Base-by-base conservation (phyloP, 1,139 yeast species). In the Yamadazyma aaseri region DNA sequence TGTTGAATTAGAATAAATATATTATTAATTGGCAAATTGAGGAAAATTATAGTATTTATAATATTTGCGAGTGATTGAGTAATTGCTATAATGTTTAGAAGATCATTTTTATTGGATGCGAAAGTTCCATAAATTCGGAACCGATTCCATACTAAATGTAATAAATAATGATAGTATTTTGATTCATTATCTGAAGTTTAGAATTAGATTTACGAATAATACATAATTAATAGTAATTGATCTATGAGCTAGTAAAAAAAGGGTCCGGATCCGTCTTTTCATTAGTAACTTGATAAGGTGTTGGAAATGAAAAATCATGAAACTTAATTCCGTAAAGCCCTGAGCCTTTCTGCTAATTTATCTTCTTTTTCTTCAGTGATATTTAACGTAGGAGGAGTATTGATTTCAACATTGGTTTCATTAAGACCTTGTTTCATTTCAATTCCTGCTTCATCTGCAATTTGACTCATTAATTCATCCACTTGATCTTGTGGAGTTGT, bases 401-500 rank as follows among this genome's bases (percentile, higher is more conserved):
- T 46, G 17, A 70, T 58, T 26, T 68, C 75, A 3, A 71, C 75
- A 41, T 74, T 68, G 15, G 76, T 67, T 38, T 76, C 85, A 51
- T 73, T 71, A 55, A 83, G 65, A 25, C 86, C 84, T 46, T 90
- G 97, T 51, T 83, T 83, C 70, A 92, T 71, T 56, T 94, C 98
- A 31, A 94, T 69, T 2, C 98, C 98, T 1, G 97, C 97, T 57
- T 92, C 98, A 56, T 94, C 99, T 0, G 98, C 98, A 21, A 94
- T 92, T 59, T 86, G 90, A 53, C 74, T 89, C 86, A 94, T 77
- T 52, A 94, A 69, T 41, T 84, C 76, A 57, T 92, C 97, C 20
- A 94, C 98, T 48, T 90, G 95, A 40, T 92, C 98, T 55, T 89
- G 96, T 8, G 97, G 98, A 4, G 95, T 86, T 17, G 84, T 75